These are phyloP conservation scores for Lentinula detonsa DNA, from an alignment of 768 basidiomycete species.

Conservation along the genomic window DNA sequence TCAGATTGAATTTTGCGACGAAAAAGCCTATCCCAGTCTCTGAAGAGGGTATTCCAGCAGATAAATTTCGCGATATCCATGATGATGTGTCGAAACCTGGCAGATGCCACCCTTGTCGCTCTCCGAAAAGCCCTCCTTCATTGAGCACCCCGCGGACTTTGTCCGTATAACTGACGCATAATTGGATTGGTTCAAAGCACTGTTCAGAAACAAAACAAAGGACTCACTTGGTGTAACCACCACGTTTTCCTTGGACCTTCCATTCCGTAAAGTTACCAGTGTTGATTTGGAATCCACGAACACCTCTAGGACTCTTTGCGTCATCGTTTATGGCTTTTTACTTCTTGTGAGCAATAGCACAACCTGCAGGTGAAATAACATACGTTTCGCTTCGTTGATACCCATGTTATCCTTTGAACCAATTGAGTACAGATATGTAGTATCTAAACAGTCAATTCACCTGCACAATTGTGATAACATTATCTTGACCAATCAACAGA, in stretches of 20 bases:
- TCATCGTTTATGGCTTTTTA: constrained; percentile 35
- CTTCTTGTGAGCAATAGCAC: not conserved
- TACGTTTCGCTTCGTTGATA: constrained; percentile 53
- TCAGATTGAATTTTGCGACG: constrained; percentile 62
- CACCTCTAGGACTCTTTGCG: constrained; percentile 70
- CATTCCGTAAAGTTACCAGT: constrained; percentile 53
- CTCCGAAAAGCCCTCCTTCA: constrained; percentile 69
- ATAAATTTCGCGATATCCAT: constrained; percentile 55
- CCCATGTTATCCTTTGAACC: constrained; percentile 70
- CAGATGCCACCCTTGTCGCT: constrained; percentile 69
- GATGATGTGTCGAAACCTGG: constrained; percentile 59
- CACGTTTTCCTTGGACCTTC: constrained; percentile 73
- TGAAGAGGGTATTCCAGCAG: constrained; percentile 49
- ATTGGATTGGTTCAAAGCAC: not conserved
- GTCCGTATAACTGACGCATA: constrained; percentile 58
- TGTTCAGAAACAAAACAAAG: not conserved
- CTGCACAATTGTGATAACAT: constrained; percentile 75
- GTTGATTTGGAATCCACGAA: constrained; percentile 71
- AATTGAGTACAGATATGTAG: not conserved
- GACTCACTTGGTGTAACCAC: constrained; percentile 59
- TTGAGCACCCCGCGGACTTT: constrained; percentile 65
- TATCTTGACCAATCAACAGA: constrained; percentile 47
- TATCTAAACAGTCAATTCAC: constrained; percentile 24
- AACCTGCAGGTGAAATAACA: constrained; percentile 10
- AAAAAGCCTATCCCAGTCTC: constrained; percentile 78